Evolutionary conservation across 768 basidiomycete species (phyloP).

Genomic region (Leccinum boreale): DNA sequence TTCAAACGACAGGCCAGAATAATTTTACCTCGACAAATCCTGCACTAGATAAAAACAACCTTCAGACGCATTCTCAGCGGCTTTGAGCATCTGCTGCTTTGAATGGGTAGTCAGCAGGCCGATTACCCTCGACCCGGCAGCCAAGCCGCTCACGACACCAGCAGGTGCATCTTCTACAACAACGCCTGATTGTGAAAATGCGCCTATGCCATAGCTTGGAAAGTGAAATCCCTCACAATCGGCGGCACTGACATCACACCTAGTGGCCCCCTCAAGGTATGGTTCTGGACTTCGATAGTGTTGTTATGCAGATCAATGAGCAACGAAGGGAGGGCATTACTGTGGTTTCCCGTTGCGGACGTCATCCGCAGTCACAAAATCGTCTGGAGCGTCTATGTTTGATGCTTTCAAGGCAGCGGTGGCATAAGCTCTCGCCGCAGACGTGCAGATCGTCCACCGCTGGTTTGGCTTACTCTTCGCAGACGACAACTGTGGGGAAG

Average conservation of each 20-base stretch:
- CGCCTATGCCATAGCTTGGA: background rate
- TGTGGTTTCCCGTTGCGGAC: slow-evolving; percentile 79
- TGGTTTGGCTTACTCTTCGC: slow-evolving; percentile 46
- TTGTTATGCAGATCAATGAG: slow-evolving; percentile 1
- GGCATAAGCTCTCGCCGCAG: slow-evolving; percentile 78
- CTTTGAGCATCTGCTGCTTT: slow-evolving; percentile 61
- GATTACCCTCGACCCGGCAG: slow-evolving; percentile 82
- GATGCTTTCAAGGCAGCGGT: slow-evolving; percentile 63
- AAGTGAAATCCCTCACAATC: slow-evolving; percentile 18
- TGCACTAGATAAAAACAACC: slow-evolving; percentile 54
- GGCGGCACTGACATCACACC: slow-evolving; percentile 55
- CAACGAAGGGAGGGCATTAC: slow-evolving; percentile 32
- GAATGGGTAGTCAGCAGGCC: slow-evolving; percentile 81
- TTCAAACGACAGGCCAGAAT: background rate
- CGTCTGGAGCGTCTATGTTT: slow-evolving; percentile 64
- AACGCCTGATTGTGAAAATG: slow-evolving; percentile 46
- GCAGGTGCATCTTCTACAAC: slow-evolving; percentile 93
- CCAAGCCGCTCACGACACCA: slow-evolving; percentile 74
- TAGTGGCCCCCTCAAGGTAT: slow-evolving; percentile 81
- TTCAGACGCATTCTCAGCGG: slow-evolving; percentile 43
- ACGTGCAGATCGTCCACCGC: slow-evolving; percentile 85
- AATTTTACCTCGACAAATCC: slow-evolving; percentile 62
- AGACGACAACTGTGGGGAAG: slow-evolving; percentile 23
- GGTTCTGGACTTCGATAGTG: slow-evolving; percentile 67
- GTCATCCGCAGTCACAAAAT: slow-evolving; percentile 81